These are phyloP conservation scores for Fomes fomentarius DNA, from an alignment of 1,284 basidiomycete species.

Conservation along the genomic window DNA sequence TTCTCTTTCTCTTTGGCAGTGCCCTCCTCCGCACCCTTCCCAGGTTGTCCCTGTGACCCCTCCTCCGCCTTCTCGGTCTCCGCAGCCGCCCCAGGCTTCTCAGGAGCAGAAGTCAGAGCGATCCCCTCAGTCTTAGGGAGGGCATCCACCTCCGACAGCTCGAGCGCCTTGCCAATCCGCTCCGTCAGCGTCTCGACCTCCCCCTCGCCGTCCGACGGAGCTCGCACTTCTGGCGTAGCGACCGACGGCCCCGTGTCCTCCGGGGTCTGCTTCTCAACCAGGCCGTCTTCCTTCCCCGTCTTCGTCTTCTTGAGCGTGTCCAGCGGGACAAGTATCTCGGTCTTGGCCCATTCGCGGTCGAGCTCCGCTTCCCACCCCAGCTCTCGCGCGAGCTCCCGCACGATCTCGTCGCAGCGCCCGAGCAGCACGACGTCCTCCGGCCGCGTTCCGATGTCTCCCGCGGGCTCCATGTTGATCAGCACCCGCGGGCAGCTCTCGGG, in stretches of 20 bases:
- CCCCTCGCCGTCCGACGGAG: constrained; percentile 6
- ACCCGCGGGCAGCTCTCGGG: constrained; percentile 60
- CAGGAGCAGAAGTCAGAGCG: neutral
- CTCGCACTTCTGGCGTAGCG: too few relatives aligned
- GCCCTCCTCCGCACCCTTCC: neutral
- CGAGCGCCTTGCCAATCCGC: constrained; percentile 16
- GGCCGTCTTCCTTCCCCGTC: neutral
- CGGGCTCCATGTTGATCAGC: constrained; percentile 70
- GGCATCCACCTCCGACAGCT: constrained; percentile 10
- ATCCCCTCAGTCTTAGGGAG: constrained; percentile 2
- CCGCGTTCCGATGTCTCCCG: constrained; percentile 59
- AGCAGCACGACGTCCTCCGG: constrained; percentile 65
- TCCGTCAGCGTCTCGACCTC: constrained; percentile 15
- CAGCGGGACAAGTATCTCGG: constrained; percentile 32
- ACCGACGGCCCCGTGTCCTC: neutral
- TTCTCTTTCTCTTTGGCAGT: constrained; percentile 10
- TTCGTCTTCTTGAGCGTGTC: constrained; percentile 25
- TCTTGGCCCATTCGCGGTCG: constrained; percentile 57
- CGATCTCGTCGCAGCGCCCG: constrained; percentile 70
- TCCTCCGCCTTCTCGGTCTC: neutral
- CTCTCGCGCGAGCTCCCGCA: constrained; percentile 57
- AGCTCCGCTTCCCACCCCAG: constrained; percentile 76
- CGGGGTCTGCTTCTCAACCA: neutral
- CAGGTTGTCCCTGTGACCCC: constrained; percentile 1
- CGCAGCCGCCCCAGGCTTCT: neutral